These are phyloP conservation scores for Populus hybrid DNA, from an alignment of 441 rosid genomes.

Conservation along the genomic window DNA sequence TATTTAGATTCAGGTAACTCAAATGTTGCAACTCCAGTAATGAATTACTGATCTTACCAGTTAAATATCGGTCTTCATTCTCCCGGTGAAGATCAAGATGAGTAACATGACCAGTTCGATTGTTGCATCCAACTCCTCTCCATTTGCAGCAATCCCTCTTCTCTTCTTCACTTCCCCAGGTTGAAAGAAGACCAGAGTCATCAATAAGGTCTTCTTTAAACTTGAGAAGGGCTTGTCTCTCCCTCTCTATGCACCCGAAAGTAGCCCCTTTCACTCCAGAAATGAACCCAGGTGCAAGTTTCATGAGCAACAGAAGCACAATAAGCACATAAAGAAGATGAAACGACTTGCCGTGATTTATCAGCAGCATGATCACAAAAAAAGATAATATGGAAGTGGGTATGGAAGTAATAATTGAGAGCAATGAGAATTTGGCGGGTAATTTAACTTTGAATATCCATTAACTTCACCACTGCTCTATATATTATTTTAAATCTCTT, in stretches of 20 bases:
- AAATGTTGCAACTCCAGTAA: no score
- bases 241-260: not conserved
- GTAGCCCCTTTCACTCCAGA: not conserved
- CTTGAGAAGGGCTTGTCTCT: conserved; percentile 19
- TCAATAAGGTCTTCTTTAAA: conserved; percentile 13
- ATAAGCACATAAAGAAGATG: not conserved
- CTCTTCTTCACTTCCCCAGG: conserved; percentile 11
- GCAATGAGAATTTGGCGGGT: no score
- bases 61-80: no score
- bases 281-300: not conserved
- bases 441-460: no score
- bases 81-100: not conserved
- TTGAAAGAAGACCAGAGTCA: conserved; percentile 3
- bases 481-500: no score
- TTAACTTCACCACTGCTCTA: no score
- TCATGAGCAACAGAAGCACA: not conserved
- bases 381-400: no score
- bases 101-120: not conserved
- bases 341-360: no score
- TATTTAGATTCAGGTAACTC: conserved; percentile 8
- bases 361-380: no score
- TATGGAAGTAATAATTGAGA: no score
- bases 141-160: conserved; percentile 19
- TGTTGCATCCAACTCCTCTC: conserved; percentile 18
- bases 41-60: no score